phyloP scores from a whole-genome alignment of 768 basidiomycete species.

The Mycena albidolilacea region DNA sequence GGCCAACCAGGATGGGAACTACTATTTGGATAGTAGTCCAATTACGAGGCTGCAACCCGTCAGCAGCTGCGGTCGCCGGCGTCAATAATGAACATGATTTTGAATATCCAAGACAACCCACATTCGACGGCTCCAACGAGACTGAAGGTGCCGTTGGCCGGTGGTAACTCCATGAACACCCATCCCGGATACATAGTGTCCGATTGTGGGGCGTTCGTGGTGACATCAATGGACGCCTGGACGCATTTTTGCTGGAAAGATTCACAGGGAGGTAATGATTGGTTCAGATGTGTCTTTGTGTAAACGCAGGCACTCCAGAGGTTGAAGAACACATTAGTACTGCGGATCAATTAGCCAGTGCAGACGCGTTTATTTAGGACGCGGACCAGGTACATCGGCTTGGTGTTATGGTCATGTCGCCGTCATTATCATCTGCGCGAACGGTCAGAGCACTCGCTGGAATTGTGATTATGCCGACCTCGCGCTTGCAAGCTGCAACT shows the following conservation, averaged over 20 bases:
- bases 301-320: slow-evolving; percentile 36
- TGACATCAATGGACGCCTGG: slow-evolving; percentile 26
- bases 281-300: slow-evolving; percentile 7
- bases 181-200: slow-evolving; percentile 26
- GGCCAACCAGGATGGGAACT: slow-evolving; percentile 29
- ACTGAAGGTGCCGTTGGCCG: slow-evolving; percentile 33
- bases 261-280: slow-evolving; percentile 21
- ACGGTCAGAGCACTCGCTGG: background rate
- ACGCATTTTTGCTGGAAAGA: slow-evolving; percentile 22
- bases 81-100: background rate
- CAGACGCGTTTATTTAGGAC: background rate
- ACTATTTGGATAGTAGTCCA: slow-evolving; percentile 34
- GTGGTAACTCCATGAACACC: slow-evolving; percentile 30
- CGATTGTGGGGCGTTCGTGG: background rate
- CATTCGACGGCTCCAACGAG: slow-evolving; percentile 32
- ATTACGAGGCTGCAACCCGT: slow-evolving; percentile 13
- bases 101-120: slow-evolving; percentile 2
- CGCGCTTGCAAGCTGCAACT: slow-evolving; percentile 23
- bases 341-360: slow-evolving; percentile 4
- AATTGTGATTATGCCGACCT: slow-evolving; percentile 15
- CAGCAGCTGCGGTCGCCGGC: slow-evolving; percentile 21
- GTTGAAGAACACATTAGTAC: slow-evolving; percentile 38
- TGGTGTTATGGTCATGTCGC: slow-evolving; percentile 9
- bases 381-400: slow-evolving; percentile 34
- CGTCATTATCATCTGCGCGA: slow-evolving; percentile 3